phyloP scores from a whole-genome alignment of 192 early-diverging fungal genomes.

The Backusella liffmaniae region DNA sequence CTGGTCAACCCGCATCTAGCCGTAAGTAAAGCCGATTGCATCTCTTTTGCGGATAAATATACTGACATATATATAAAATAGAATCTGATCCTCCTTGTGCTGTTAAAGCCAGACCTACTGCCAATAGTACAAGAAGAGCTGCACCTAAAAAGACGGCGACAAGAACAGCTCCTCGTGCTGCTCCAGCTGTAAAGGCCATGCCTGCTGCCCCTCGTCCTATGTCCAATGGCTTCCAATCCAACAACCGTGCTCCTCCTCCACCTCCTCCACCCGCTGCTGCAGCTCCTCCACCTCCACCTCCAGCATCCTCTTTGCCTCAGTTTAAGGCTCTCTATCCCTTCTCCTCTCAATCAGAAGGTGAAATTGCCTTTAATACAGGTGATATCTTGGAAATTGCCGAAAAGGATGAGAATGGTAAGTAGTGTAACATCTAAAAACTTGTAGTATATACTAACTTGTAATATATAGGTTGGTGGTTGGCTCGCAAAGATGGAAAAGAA shows the following conservation, averaged over 20 bases:
- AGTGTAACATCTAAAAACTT: conserved; percentile 30
- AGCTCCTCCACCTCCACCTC: conserved; percentile 38
- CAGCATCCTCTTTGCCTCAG: conserved; percentile 44
- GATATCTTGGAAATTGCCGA: conserved; percentile 69
- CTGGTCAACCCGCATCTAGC: conserved; percentile 64
- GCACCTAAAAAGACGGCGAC: neutral
- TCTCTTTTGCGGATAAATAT: neutral
- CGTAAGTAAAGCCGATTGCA: conserved; percentile 3
- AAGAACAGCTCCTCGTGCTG: neutral
- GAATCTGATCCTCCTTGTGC: conserved; percentile 34
- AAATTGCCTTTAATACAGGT: conserved; percentile 63
- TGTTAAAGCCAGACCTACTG: conserved; percentile 24
- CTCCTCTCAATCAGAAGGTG: conserved; percentile 57
- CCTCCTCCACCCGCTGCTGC: conserved; percentile 61
- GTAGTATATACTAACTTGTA: neutral
- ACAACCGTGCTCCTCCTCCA: conserved; percentile 35
- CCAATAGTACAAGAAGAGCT: conserved; percentile 1
- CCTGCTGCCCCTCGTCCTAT: conserved; percentile 4
- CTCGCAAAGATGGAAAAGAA: conserved; percentile 56
- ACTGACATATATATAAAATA: neutral
- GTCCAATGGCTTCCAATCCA: conserved; percentile 6
- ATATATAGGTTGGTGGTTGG: conserved; percentile 54
- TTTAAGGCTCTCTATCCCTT: conserved; percentile 74
- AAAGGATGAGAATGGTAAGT: conserved; percentile 59
- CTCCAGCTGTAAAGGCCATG: neutral